A percentile compares a stretch with the other conserved stretches of the same genome.
Evolutionary conservation across 2,329 filamentous ascomycete genomes (phyloP).

Genomic region (Graphilbum ipis-grandicollis): DNA sequence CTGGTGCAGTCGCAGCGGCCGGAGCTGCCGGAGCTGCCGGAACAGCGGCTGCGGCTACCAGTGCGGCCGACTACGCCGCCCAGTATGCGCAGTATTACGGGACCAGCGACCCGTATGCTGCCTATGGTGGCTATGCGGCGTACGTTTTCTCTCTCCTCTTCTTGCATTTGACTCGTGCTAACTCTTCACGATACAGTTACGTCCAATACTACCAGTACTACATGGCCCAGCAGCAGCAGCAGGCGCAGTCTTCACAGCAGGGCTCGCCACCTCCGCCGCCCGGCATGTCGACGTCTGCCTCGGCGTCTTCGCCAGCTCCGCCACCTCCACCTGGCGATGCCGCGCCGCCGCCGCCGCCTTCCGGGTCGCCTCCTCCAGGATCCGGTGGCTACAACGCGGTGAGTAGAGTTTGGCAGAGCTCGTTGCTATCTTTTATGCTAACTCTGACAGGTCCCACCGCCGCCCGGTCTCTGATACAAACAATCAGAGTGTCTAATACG

Average conservation of each 20-base stretch:
- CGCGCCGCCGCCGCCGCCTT: slow-evolving; percentile 9
- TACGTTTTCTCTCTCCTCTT: slow-evolving; percentile 21
- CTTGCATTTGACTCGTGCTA: slow-evolving; percentile 4
- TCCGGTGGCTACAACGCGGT: slow-evolving; percentile 45
- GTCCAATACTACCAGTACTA: slow-evolving; percentile 61
- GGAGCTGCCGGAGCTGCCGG: no score
- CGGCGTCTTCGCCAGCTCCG: slow-evolving; percentile 6
- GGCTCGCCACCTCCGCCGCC: slow-evolving; percentile 12
- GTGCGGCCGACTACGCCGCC: slow-evolving; percentile 50
- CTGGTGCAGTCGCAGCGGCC: background rate
- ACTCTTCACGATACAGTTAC: slow-evolving; percentile 23
- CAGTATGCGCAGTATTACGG: slow-evolving; percentile 76
- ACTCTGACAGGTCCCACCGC: slow-evolving; percentile 3
- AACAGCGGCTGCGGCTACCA: slow-evolving; percentile 11
- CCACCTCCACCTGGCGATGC: slow-evolving; percentile 15
- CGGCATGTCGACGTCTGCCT: background rate
- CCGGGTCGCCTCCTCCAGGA: slow-evolving; percentile 20
- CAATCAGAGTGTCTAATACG: no score
- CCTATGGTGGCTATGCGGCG: slow-evolving; percentile 77
- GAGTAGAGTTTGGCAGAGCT: slow-evolving; percentile 18
- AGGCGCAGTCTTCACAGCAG: slow-evolving; percentile 15
- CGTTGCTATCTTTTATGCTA: no score
- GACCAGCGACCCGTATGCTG: slow-evolving; percentile 59
- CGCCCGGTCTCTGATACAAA: slow-evolving; percentile 2
- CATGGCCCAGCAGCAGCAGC: slow-evolving; percentile 27